Conservation (phyloP, 2,329 filamentous ascomycete species). For the Colletotrichum plurivorum region DNA sequence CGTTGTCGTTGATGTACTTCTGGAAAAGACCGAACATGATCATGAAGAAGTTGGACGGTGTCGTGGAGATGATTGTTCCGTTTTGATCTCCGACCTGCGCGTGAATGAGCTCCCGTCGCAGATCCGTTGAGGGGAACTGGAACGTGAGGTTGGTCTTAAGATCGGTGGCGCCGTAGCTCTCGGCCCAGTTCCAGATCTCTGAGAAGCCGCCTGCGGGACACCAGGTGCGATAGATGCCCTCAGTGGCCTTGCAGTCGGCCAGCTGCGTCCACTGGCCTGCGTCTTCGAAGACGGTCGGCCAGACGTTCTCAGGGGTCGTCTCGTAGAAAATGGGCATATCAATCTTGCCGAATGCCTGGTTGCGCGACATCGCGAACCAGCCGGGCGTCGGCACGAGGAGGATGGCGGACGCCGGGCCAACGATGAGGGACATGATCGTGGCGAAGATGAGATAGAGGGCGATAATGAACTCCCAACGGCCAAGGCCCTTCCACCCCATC, state of each 20-base stretch:
- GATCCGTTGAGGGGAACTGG: constrained; percentile 10
- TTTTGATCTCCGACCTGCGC: neutral
- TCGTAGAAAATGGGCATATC: neutral
- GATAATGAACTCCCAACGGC: neutral
- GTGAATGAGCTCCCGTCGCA: constrained; percentile 4
- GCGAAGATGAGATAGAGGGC: neutral
- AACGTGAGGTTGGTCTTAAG: constrained; percentile 13
- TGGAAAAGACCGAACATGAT: constrained; percentile 5
- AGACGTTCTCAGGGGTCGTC: neutral
- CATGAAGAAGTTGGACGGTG: constrained; percentile 2
- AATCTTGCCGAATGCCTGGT: neutral
- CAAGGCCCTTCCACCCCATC: neutral
- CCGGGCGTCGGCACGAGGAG: neutral
- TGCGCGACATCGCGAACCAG: neutral
- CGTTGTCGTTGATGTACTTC: neutral
- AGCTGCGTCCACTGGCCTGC: neutral
- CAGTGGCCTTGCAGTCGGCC: constrained; percentile 5
- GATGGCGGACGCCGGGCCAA: constrained; percentile 23
- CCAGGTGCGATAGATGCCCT: constrained; percentile 3
- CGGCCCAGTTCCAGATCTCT: constrained; percentile 19
- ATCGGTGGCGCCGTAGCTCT: neutral
- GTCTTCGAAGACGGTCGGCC: neutral
- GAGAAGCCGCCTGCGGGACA: constrained; percentile 15
- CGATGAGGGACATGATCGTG: neutral
- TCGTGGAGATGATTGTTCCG: neutral